These are phyloP conservation scores for Elaeis oleifera DNA, from an alignment of 202 grass and related monocot genomes.

Conservation along the genomic window DNA sequence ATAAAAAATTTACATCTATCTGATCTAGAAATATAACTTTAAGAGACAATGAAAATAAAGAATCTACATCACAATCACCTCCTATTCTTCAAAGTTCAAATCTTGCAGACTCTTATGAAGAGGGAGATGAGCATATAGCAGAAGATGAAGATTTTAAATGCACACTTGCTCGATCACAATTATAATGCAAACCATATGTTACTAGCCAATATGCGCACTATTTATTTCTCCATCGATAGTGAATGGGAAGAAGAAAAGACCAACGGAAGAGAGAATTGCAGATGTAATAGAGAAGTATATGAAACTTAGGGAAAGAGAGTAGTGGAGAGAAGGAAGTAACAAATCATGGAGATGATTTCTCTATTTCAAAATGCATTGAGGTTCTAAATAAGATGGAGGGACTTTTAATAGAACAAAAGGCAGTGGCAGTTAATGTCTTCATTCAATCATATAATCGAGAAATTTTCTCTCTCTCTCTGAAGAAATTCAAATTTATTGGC, in stretches of 20 bases:
- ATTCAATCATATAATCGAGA: constrained; percentile 36
- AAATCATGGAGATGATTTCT: constrained; percentile 25
- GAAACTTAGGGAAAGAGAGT: constrained; percentile 28
- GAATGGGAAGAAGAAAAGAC: background rate
- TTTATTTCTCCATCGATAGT: no score
- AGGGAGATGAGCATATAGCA: no score
- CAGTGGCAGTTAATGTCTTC: constrained; percentile 41
- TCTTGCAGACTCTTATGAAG: no score
- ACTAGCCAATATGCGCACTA: no score
- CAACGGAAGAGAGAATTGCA: background rate
- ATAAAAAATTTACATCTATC: no score
- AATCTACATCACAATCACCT: no score
- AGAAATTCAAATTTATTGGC: background rate
- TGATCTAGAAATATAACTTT: no score
- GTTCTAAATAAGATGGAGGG: constrained; percentile 25
- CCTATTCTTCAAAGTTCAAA: no score
- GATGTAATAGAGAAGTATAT: background rate
- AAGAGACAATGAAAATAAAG: no score
- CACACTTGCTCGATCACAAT: no score
- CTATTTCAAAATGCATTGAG: constrained; percentile 23
- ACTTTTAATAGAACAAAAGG: constrained; percentile 36
- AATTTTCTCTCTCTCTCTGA: constrained; percentile 41
- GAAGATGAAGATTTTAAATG: no score
- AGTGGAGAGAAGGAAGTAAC: constrained; percentile 25
- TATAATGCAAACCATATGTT: no score